Evolutionary conservation across 306 rosid genomes (phyloP).

Genomic region (Parietaria judaica): DNA sequence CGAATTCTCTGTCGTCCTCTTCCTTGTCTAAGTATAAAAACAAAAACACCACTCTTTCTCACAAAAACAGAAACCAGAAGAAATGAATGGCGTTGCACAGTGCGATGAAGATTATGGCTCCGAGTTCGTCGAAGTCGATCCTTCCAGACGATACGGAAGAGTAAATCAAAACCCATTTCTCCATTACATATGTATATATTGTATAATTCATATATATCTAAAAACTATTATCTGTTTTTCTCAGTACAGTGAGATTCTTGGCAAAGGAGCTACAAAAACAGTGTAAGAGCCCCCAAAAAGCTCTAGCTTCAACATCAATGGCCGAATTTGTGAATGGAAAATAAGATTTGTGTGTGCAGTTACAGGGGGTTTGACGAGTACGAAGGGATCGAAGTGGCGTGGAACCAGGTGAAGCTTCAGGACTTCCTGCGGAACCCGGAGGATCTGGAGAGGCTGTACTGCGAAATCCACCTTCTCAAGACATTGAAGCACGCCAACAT

Average conservation of each 20-base stretch:
- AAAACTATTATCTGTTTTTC: conserved; percentile 3
- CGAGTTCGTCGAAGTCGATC: conserved; percentile 91
- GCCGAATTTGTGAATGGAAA: neutral
- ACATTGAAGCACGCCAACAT: conserved; percentile 76
- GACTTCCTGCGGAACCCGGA: conserved; percentile 74
- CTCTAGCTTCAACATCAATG: conserved; percentile 5
- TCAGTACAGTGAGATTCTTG: conserved; percentile 90
- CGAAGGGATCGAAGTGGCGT: conserved; percentile 96
- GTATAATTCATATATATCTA: neutral
- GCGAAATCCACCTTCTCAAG: conserved; percentile 95
- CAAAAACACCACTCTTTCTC: conserved; percentile 8
- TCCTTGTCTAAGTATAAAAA: neutral
- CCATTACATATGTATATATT: conserved; percentile 1
- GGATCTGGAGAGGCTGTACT: conserved; percentile 76
- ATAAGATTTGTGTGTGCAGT: conserved; percentile 27
- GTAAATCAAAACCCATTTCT: conserved; percentile 28
- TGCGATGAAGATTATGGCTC: conserved; percentile 34
- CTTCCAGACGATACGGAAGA: conserved; percentile 98
- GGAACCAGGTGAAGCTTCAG: conserved; percentile 91
- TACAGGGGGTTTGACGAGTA: conserved; percentile 92
- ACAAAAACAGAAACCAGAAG: conserved; percentile 20
- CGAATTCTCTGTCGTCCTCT: neutral
- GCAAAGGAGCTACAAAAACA: conserved; percentile 94
- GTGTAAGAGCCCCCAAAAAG: conserved; percentile 42
- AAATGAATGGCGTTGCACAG: conserved; percentile 51